Percentiles rank a stretch among this genome's conserved stretches.
These are phyloP conservation scores for Exidia glandulosa DNA, from an alignment of 768 basidiomycete genomes.

Conservation along the genomic window DNA sequence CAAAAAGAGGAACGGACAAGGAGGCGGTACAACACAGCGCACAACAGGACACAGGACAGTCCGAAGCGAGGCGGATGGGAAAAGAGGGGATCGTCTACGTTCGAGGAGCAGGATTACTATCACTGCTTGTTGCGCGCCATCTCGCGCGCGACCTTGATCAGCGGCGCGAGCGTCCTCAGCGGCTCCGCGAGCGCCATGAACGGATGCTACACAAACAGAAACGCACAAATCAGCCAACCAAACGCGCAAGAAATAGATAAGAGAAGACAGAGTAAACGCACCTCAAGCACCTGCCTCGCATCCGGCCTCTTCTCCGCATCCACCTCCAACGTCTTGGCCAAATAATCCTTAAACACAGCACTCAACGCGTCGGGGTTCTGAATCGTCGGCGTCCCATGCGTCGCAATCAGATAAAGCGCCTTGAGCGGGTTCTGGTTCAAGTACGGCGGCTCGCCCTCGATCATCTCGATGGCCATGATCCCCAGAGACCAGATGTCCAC, in stretches of 20 bases:
- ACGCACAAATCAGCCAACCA: not conserved
- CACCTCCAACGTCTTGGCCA: constrained; percentile 81
- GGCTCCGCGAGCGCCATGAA: constrained; percentile 88
- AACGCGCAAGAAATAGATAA: not conserved
- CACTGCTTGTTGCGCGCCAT: constrained; percentile 43
- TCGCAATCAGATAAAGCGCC: constrained; percentile 94
- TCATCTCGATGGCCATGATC: constrained; percentile 88
- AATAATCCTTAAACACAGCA: constrained; percentile 76
- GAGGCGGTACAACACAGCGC: no score
- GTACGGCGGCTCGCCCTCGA: constrained; percentile 79
- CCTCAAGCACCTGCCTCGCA: constrained; percentile 69
- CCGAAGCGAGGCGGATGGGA: not conserved
- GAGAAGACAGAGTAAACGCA: constrained; percentile 23
- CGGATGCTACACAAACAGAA: constrained; percentile 67
- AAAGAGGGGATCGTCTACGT: not conserved
- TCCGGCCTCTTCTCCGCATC: constrained; percentile 90
- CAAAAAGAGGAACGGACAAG: no score
- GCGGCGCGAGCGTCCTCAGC: constrained; percentile 69
- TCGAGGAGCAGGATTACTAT: not conserved
- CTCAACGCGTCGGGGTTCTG: constrained; percentile 78
- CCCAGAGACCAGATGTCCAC: constrained; percentile 98
- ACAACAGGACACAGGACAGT: no score
- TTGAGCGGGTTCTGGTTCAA: constrained; percentile 94
- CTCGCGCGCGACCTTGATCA: constrained; percentile 88
- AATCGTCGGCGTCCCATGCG: constrained; percentile 93